Base-by-base conservation (phyloP, 257 asterid genomes). In the Nyctanthes arbortristis region DNA sequence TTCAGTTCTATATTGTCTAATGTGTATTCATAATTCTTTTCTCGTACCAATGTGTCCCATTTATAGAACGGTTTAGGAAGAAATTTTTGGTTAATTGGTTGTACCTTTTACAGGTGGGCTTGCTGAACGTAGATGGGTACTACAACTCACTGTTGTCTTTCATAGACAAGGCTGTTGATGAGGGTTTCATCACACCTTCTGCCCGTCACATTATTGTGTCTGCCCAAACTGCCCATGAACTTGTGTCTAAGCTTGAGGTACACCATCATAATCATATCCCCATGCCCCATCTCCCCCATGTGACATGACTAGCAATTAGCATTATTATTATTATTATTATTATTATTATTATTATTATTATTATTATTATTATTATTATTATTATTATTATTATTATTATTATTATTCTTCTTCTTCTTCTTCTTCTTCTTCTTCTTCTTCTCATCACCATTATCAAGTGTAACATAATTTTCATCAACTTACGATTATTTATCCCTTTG, bases 151-250 rank as follows among this genome's bases (percentile, higher is more conserved):
- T 92, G 45, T 47, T 92, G 86, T 80, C 80, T 30, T 92, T 92
- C 84, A 84, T 92, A 75, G 98, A 92, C 91, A 92, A 92, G 75
- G 97, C 98, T 64, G 98, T 92, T 68, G 97, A 90, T 68, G 98
- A 92, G 68, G 98, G 96, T 6, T 92, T 92, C 76, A 76, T 92
- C 36, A 63, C 93, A 14, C 90, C 95, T 1, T 79, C 96, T 85
- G 98, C 97, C 87, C 98, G 98, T 49, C 96, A 86, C 74, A 92
- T 92, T 37, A 87, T 92, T 81, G 87, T 90, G 1, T 92, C 98
- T 75, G 96, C 98, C 84, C 98, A 59, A 22, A 85, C 96, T 85
- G 93, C 96, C 86, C 95, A 80, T 12, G 97, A 88, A 75, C 98
- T 92, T 69, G 82, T 92, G 88, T 84, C 95, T 65, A 84, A 85